Percentiles rank a stretch among this genome's conserved stretches.
Evolutionary conservation across 176 grass and related monocot species (phyloP).

Genomic region (Oryza meyeriana): DNA sequence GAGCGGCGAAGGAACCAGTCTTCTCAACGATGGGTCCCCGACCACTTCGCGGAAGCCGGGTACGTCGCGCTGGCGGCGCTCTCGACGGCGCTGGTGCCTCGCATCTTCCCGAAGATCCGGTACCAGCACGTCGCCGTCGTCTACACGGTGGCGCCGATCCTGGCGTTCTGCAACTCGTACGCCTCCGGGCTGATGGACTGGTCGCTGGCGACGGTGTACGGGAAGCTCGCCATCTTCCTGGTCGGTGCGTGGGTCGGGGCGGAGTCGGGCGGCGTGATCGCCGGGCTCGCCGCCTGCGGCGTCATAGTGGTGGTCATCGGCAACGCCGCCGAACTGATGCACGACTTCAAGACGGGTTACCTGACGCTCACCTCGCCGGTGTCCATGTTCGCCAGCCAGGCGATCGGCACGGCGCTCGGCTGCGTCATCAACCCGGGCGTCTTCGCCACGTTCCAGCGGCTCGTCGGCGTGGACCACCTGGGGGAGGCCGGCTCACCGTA

Average conservation of each 20-base stretch:
- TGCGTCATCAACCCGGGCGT: constrained; percentile 49
- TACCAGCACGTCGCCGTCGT: constrained; percentile 36
- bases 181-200: constrained; percentile 39
- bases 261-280: constrained; percentile 29
- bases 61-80: background rate
- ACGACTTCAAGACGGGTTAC: constrained; percentile 50
- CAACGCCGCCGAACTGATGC: constrained; percentile 45
- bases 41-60: background rate
- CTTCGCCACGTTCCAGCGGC: constrained; percentile 36
- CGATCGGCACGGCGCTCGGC: constrained; percentile 41
- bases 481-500: constrained; percentile 6
- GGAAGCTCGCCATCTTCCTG: constrained; percentile 38
- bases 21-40: constrained; percentile 21
- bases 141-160: constrained; percentile 25
- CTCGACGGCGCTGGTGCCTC: constrained; percentile 18
- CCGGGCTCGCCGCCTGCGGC: constrained; percentile 32
- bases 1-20: constrained; percentile 14
- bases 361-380: constrained; percentile 41
- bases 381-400: constrained; percentile 45
- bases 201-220: constrained; percentile 42
- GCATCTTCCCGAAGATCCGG: constrained; percentile 41
- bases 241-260: constrained; percentile 24
- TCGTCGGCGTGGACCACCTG: constrained; percentile 12
- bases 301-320: constrained; percentile 38
- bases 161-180: constrained; percentile 48